A percentile compares a stretch with the other conserved stretches of the same genome.
Evolutionary conservation across 1,284 basidiomycete species (phyloP).

Genomic region (Volvariella surrecta): DNA sequence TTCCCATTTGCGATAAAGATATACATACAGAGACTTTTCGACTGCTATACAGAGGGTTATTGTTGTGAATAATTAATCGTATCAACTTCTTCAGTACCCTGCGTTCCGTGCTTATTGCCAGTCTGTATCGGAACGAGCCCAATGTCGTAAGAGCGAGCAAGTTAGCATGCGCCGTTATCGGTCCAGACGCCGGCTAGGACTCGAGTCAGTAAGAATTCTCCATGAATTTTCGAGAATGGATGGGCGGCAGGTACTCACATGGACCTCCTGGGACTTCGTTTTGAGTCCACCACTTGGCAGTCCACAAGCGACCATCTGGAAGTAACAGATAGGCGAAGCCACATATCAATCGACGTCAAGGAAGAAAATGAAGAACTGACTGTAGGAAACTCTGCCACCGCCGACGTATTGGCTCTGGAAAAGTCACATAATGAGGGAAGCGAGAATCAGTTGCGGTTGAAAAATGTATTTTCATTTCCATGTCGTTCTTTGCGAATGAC

Average conservation of each 20-base stretch:
- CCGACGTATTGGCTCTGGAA: slow-evolving; percentile 36
- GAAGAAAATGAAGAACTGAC: slow-evolving; percentile 21
- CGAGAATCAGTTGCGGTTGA: too few relatives aligned
- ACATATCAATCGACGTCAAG: neutral
- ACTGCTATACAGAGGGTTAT: neutral
- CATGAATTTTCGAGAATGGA: neutral
- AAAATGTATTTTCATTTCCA: neutral
- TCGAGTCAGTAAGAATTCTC: slow-evolving; percentile 1
- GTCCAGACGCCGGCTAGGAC: slow-evolving; percentile 24
- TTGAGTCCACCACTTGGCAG: slow-evolving; percentile 51
- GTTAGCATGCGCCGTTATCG: slow-evolving; percentile 21
- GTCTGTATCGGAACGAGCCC: neutral
- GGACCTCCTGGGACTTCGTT: slow-evolving; percentile 43
- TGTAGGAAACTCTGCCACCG: slow-evolving; percentile 39
- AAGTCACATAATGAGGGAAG: too few relatives aligned
- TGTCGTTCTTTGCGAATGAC: slow-evolving; percentile 1
- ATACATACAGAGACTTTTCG: too few relatives aligned
- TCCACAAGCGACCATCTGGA: slow-evolving; percentile 35
- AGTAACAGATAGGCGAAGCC: slow-evolving; percentile 2
- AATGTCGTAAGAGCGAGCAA: neutral
- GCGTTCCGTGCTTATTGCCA: too few relatives aligned
- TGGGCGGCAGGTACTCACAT: slow-evolving; percentile 19
- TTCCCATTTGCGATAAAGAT: too few relatives aligned
- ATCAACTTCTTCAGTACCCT: too few relatives aligned
- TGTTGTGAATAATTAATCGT: neutral